Conservation (phyloP, 2,329 filamentous ascomycete genomes). For the Venturiaceae sp. region DNA sequence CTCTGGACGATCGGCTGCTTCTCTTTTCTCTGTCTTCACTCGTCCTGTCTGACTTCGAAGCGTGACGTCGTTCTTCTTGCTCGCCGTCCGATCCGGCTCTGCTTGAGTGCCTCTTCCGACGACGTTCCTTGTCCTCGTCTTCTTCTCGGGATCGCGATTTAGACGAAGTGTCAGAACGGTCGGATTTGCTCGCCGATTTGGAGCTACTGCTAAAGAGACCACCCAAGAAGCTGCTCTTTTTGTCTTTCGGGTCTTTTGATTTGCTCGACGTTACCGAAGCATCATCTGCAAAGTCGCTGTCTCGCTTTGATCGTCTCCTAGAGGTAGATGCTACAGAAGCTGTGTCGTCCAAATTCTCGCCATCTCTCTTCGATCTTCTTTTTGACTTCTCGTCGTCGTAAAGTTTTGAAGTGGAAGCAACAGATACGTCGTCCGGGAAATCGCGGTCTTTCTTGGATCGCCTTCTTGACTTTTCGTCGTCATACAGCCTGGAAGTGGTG, state of each 20-base stretch:
- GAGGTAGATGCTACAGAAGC: slow-evolving; percentile 1
- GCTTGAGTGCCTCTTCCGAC: slow-evolving; percentile 31
- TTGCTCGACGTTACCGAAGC: slow-evolving; percentile 4
- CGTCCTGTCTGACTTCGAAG: slow-evolving; percentile 16
- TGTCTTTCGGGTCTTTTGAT: slow-evolving; percentile 23
- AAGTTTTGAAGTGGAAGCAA: slow-evolving; percentile 11
- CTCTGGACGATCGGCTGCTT: slow-evolving; percentile 19
- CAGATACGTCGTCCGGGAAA: neutral
- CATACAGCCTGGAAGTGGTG: slow-evolving; percentile 12
- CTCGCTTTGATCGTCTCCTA: slow-evolving; percentile 19
- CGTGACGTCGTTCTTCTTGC: slow-evolving; percentile 16
- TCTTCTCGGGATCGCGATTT: slow-evolving; percentile 22
- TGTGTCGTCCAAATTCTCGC: neutral
- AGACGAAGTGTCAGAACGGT: slow-evolving; percentile 16
- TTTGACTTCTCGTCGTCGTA: slow-evolving; percentile 3
- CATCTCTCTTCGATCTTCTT: neutral
- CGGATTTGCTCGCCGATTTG: slow-evolving; percentile 22
- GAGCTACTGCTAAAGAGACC: slow-evolving; percentile 33
- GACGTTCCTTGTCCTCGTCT: slow-evolving; percentile 27
- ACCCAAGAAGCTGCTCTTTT: slow-evolving; percentile 35
- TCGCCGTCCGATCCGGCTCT: slow-evolving; percentile 24
- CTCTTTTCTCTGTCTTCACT: slow-evolving; percentile 27
- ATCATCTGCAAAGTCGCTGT: slow-evolving; percentile 6
- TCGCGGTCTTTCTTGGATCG: slow-evolving; percentile 19
- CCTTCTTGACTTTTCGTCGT: slow-evolving; percentile 22